Evolutionary conservation across 495 filamentous ascomycete species (phyloP).

Genomic region (Daldinia concentrica): DNA sequence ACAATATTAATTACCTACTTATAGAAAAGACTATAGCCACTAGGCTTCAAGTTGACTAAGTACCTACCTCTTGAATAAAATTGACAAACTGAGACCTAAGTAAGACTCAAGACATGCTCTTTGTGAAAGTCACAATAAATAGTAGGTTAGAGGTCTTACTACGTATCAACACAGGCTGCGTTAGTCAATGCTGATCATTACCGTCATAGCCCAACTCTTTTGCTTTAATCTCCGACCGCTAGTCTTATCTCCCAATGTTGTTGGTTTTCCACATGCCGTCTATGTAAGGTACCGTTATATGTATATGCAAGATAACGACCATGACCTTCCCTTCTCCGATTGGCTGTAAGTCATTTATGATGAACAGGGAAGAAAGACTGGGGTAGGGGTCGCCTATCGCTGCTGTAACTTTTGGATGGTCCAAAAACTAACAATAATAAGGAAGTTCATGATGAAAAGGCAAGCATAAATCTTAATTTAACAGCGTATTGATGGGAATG

Average conservation of each 20-base stretch:
- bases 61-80: no score
- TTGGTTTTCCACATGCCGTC: slow-evolving; percentile 3
- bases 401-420: not conserved
- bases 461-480: slow-evolving; percentile 15
- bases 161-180: not conserved
- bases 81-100: no score
- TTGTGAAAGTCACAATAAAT: not conserved
- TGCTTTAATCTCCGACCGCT: slow-evolving; percentile 29
- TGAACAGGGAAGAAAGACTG: slow-evolving; percentile 5
- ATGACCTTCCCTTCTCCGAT: slow-evolving; percentile 5
- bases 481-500: not conserved
- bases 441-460: not conserved
- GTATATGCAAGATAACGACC: slow-evolving; percentile 1
- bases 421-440: not conserved
- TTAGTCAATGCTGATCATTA: slow-evolving; percentile 25
- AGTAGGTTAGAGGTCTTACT: not conserved
- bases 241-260: slow-evolving; percentile 12
- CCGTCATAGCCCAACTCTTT: not conserved
- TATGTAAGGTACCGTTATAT: not conserved
- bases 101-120: not conserved
- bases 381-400: not conserved
- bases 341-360: not conserved
- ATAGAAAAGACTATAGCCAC: no score
- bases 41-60: no score
- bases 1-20: no score